Base-by-base conservation (phyloP, 257 asterid genomes). In the Nicotiana noctiflora region DNA sequence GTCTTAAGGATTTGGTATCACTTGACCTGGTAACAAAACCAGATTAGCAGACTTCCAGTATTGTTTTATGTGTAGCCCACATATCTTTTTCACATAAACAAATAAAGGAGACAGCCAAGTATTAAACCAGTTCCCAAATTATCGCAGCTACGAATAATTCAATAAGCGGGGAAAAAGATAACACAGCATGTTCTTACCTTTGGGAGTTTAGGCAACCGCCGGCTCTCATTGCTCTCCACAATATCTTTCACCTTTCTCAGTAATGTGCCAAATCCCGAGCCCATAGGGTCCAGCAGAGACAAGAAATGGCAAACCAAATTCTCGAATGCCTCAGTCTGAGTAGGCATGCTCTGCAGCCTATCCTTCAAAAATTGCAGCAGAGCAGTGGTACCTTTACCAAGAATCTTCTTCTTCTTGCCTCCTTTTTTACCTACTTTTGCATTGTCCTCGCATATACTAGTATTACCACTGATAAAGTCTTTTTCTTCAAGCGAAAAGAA, bases 221-320 rank as follows among this genome's bases (percentile, higher is more conserved):
- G 86, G 80, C 90, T 92, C 79, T 94, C 98, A 87, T 94, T 96
- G 88, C 94, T 92, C 83, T 94, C 97, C 59, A 93, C 98, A 6
- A 94, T 92, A 83, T 90, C 98, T 85, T 91, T 96, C 84, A 92
- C 90, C 84, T 92, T 96, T 82, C 81, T 64, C 59, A 89, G 63
- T 49, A 96, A 85, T 75, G 75, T 86, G 34, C 87, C 90, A 81
- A 90, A 90, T 17, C 87, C 84, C 55, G 77, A 53, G 62, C 83
- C 83, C 78, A 82, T 83, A 2, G 95, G 97, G 83, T 96, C 90
- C 84, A 94, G 84, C 63, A 88, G 67, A 1, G 88, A 83, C 29
- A 83, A 81, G 66, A 89, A 84, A 84, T 84, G 84, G 67, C 70
- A 82, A 57, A 81, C 82, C 76, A 56, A 87, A 75, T 84, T 86